Percentiles rank a stretch among this genome's conserved stretches.
phyloP scores from a whole-genome alignment of 345 rosid genomes.

The Eucalyptus paniculata region DNA sequence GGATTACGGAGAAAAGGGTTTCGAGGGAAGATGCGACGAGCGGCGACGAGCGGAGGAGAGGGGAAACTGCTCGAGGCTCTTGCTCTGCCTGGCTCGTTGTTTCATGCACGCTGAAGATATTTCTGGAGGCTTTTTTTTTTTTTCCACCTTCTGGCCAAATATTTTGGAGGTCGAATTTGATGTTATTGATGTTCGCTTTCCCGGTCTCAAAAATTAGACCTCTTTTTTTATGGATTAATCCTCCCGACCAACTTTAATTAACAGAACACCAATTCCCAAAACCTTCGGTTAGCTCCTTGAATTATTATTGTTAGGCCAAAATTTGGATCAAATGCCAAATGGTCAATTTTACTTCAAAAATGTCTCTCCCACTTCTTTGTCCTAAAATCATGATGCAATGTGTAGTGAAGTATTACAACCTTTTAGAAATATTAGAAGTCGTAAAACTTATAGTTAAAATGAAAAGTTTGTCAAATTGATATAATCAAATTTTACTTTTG shows the following conservation, averaged over 20 bases:
- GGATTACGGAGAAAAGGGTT: neutral
- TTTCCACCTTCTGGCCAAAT: neutral
- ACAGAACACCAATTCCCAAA: neutral
- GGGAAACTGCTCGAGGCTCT: neutral
- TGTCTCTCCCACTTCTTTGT: neutral
- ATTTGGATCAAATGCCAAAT: neutral
- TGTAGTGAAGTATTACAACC: fast-evolving
- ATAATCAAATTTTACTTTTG: neutral
- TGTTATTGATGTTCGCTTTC: neutral
- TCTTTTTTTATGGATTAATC: too few species aligned
- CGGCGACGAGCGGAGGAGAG: neutral
- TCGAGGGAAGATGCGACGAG: neutral
- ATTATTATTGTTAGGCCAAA: neutral
- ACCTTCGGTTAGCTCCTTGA: neutral
- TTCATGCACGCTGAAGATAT: neutral
- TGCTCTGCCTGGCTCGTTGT: neutral
- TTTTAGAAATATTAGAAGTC: neutral
- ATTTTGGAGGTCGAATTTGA: neutral
- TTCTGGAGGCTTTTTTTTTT: neutral
- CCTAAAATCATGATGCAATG: fast-evolving
- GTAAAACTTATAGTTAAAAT: neutral
- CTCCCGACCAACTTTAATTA: neutral
- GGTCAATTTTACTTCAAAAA: neutral
- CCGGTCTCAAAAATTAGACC: neutral
- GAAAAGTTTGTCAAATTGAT: neutral